Evolutionary conservation across 2,329 filamentous ascomycete genomes (phyloP).

Genomic region (Hypoxylon sp.): DNA sequence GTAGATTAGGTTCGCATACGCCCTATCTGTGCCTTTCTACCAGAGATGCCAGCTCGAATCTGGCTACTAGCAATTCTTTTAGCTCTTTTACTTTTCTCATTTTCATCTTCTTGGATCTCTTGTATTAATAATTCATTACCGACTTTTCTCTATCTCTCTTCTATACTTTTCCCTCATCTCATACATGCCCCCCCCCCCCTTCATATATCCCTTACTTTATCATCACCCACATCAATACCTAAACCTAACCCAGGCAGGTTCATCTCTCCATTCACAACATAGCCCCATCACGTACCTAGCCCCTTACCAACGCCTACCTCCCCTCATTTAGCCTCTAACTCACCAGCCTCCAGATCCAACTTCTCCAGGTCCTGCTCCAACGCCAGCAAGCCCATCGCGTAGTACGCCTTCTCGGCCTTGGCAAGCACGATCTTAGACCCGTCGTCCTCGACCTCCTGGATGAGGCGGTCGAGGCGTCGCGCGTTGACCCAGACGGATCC

Average conservation of each 20-base stretch:
- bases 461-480: conserved; percentile 63
- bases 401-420: conserved; percentile 73
- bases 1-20: no score
- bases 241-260: neutral
- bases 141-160: neutral
- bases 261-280: neutral
- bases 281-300: neutral
- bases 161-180: neutral
- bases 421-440: conserved; percentile 67
- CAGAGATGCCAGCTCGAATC: conserved; percentile 1
- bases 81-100: neutral
- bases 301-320: neutral
- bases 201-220: conserved; percentile 1
- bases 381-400: conserved; percentile 81
- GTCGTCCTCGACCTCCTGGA: conserved; percentile 60
- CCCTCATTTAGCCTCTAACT: conserved; percentile 30
- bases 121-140: neutral
- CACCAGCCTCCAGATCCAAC: conserved; percentile 65
- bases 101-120: neutral
- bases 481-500: conserved; percentile 62
- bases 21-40: neutral
- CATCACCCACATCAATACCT: neutral
- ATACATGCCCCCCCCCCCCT: neutral
- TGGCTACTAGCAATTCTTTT: neutral
- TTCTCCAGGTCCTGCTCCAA: conserved; percentile 80